Percentiles rank a stretch among this genome's conserved stretches.
phyloP scores from a whole-genome alignment of 306 rosid species.

The Begonia loranthoides region DNA sequence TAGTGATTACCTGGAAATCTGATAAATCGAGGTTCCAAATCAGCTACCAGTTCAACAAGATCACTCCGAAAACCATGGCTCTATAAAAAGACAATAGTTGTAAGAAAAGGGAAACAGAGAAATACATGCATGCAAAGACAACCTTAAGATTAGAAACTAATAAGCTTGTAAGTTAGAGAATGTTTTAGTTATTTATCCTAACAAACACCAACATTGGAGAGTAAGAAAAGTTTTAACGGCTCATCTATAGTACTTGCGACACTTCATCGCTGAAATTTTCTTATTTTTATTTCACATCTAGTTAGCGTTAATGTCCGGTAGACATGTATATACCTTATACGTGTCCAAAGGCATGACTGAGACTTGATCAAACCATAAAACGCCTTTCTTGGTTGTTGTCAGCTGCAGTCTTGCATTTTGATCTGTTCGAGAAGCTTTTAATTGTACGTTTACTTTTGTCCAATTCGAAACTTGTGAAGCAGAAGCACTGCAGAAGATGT shows the following conservation, averaged over 20 bases:
- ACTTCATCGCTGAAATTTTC: no score
- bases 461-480: slow-evolving; percentile 41
- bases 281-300: no score
- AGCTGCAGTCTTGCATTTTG: slow-evolving; percentile 38
- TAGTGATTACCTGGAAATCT: slow-evolving; percentile 72
- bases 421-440: slow-evolving; percentile 31
- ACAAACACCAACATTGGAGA: no score
- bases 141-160: no score
- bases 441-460: slow-evolving; percentile 23
- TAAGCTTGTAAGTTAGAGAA: no score
- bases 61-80: slow-evolving; percentile 85
- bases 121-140: slow-evolving; percentile 1
- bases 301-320: no score
- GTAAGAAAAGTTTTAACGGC: no score
- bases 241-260: no score
- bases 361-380: slow-evolving; percentile 53
- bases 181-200: no score
- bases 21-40: slow-evolving; percentile 56
- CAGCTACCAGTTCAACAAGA: slow-evolving; percentile 41
- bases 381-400: slow-evolving; percentile 30
- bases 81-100: slow-evolving; percentile 27
- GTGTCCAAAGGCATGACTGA: slow-evolving; percentile 48
- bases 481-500: slow-evolving; percentile 37
- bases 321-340: slow-evolving; percentile 15
- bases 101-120: slow-evolving; percentile 8